Percentiles rank a stretch among this genome's conserved stretches.
Evolutionary conservation across 768 basidiomycete genomes (phyloP).

Genomic region (Tylopilus balloui): DNA sequence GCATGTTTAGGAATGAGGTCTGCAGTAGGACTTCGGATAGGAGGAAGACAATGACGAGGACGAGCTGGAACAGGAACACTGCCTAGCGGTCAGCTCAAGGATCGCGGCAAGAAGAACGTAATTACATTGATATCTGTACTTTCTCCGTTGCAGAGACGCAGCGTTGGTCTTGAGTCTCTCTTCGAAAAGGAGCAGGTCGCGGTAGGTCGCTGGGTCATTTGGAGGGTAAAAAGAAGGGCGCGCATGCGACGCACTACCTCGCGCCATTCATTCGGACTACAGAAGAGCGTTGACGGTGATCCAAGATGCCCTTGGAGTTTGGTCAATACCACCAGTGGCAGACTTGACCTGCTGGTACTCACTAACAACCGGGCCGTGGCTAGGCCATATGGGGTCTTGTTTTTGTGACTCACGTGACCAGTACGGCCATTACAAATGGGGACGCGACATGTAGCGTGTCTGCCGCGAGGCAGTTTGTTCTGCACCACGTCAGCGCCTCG

Average conservation of each 20-base stretch:
- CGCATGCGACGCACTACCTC: conserved; percentile 19
- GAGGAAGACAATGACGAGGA: conserved; percentile 65
- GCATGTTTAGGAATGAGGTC: conserved; percentile 60
- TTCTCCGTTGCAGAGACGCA: conserved; percentile 70
- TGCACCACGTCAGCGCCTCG: conserved; percentile 11
- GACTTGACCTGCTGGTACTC: background rate
- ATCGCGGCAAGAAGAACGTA: conserved; percentile 17
- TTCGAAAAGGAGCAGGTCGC: conserved; percentile 89
- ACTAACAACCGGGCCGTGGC: conserved; percentile 5
- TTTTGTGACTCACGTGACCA: conserved; percentile 23
- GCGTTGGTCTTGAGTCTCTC: conserved; percentile 95
- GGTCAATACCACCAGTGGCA: background rate
- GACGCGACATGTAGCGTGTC: conserved; percentile 23
- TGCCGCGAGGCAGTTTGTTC: conserved; percentile 22
- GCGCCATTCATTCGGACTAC: conserved; percentile 22
- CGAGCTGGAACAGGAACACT: conserved; percentile 76
- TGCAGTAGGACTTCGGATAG: conserved; percentile 71
- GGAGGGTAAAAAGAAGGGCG: conserved; percentile 51
- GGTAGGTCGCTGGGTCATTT: conserved; percentile 74
- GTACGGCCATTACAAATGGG: conserved; percentile 17
- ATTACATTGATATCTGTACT: conserved; percentile 79
- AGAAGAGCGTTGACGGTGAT: background rate
- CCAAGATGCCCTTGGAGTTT: background rate
- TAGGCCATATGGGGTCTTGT: background rate
- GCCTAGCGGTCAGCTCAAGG: conserved; percentile 14